Conservation (phyloP, 768 basidiomycete genomes). For the Peribolospora kevripleyi region DNA sequence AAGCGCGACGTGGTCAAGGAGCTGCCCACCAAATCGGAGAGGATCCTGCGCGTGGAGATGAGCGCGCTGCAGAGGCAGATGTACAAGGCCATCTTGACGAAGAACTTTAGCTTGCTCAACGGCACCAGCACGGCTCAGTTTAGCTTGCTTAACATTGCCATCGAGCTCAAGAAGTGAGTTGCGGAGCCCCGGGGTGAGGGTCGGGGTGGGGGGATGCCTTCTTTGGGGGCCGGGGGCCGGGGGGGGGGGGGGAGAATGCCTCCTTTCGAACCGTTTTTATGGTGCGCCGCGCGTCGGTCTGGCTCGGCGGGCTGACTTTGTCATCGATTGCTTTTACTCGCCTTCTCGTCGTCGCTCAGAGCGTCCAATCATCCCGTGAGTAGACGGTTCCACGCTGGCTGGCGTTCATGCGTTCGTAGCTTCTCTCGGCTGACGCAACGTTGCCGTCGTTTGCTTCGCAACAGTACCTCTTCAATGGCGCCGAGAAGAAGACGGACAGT, state of each 20-base stretch:
- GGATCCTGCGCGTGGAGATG: conserved; percentile 94
- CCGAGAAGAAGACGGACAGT: conserved; percentile 39
- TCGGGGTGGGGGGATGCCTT: no score
- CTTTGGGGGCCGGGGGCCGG: background rate
- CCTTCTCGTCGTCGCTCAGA: background rate
- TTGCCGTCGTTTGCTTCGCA: no score
- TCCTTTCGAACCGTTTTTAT: no score
- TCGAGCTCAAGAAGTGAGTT: conserved; percentile 73
- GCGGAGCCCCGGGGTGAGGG: conserved; percentile 26
- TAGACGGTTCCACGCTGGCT: no score
- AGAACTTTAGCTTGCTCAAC: conserved; percentile 82
- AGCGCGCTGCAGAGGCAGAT: conserved; percentile 56
- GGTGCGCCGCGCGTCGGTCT: no score
- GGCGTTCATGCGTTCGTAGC: no score
- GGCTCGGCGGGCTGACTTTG: conserved; percentile 2
- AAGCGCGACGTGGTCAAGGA: conserved; percentile 93
- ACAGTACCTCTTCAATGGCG: conserved; percentile 75
- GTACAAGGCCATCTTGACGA: conserved; percentile 94
- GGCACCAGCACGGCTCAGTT: conserved; percentile 53
- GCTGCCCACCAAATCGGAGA: conserved; percentile 90
- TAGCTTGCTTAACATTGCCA: conserved; percentile 89
- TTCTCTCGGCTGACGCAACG: no score
- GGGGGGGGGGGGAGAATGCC: no score
- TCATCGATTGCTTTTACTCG: background rate
- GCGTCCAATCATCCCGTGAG: conserved; percentile 52